These are phyloP conservation scores for Globomyces sp. DNA, from an alignment of 371 early-diverging fungal genomes.

Conservation along the genomic window DNA sequence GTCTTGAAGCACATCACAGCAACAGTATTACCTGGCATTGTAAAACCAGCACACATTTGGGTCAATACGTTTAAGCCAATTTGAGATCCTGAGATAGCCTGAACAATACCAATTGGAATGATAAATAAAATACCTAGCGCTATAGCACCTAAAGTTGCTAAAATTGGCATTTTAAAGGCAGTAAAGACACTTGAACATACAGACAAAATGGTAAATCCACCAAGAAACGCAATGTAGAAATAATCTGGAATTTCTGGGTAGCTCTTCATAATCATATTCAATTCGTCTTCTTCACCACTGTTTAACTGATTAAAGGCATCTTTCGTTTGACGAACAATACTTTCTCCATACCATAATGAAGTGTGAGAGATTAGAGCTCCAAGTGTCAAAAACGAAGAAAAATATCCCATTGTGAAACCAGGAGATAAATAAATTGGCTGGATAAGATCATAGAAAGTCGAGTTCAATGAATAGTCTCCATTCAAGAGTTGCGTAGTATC, in stretches of 20 bases:
- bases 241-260: constrained; percentile 37
- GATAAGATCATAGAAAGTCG: not conserved
- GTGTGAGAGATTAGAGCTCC: constrained; percentile 21
- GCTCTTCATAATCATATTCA: constrained; percentile 3
- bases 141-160: constrained; percentile 24
- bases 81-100: constrained; percentile 35
- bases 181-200: constrained; percentile 23
- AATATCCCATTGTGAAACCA: constrained; percentile 19
- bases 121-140: constrained; percentile 23
- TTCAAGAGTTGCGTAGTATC: not conserved
- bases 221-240: constrained; percentile 25
- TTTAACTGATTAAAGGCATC: constrained; percentile 12
- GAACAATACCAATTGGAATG: constrained; percentile 34
- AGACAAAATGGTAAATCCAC: constrained; percentile 1
- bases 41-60: constrained; percentile 63
- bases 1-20: constrained; percentile 69
- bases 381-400: constrained; percentile 20
- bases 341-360: constrained; percentile 26
- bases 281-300: constrained; percentile 6
- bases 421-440: constrained; percentile 20
- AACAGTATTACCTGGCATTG: constrained; percentile 62
- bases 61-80: constrained; percentile 40
- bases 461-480: constrained; percentile 16
- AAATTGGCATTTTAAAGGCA: constrained; percentile 27
- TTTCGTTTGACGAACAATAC: constrained; percentile 14